A percentile compares a stretch with the other conserved stretches of the same genome.
Conservation (phyloP, 192 early-diverging fungal genomes). For the Entomortierella lignicola region DNA sequence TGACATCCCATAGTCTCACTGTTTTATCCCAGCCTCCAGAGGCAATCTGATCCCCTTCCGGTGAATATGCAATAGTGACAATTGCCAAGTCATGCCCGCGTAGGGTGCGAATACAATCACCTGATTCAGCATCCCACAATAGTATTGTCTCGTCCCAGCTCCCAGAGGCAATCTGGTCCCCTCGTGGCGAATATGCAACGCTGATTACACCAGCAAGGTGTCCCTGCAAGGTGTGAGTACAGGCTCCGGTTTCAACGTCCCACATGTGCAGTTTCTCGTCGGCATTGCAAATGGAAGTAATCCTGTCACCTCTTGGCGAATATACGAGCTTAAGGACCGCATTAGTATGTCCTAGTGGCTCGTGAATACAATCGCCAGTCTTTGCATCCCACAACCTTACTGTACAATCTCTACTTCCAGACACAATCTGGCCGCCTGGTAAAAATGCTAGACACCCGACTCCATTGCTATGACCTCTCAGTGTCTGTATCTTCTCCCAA, state of each 20-base stretch:
- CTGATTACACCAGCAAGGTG: not conserved
- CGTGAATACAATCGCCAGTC: not conserved
- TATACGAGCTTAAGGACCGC: not conserved
- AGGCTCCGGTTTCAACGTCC: not conserved
- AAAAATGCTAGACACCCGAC: not conserved
- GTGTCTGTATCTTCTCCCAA: not conserved
- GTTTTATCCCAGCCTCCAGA: not conserved
- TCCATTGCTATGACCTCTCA: not conserved
- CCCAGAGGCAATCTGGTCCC: not conserved
- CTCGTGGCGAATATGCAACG: conserved; percentile 3
- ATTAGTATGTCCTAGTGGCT: not conserved
- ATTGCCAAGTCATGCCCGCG: not conserved
- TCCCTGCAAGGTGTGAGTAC: not conserved
- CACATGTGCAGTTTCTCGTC: conserved; percentile 1
- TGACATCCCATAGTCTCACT: not conserved
- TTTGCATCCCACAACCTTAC: conserved; percentile 4
- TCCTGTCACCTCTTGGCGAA: not conserved
- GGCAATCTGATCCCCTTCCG: not conserved
- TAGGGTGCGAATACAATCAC: not conserved
- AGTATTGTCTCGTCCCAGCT: not conserved
- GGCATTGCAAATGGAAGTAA: not conserved
- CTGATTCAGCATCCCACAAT: not conserved
- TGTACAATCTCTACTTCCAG: not conserved
- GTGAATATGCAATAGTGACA: not conserved
- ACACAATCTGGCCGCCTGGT: not conserved